Base-by-base conservation (phyloP, 148 eudicot species). In the Silene conica region DNA sequence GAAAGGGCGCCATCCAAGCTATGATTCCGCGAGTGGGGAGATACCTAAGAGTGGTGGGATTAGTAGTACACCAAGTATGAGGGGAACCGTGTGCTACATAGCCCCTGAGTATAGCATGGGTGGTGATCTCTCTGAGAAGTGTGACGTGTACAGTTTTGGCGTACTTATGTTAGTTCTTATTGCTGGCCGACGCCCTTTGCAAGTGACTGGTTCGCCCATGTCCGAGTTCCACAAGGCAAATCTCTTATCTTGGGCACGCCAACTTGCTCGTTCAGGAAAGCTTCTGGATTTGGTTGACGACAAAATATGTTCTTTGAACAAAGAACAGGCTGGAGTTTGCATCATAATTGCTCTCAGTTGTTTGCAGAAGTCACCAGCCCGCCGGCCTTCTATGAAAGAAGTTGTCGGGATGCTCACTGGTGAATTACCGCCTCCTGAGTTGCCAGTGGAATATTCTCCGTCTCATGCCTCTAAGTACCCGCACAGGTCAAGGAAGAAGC, bases 61-160 rank as follows among this genome's bases (percentile, higher is more conserved):
- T 62, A 91, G 97, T 71, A 94, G 98, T 82, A 94, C 98, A 0
- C 98, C 98, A 0, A 94, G 98, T 76, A 94, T 87, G 92, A 89
- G 96, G 66, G 97, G 98, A 74, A 94, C 98, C 1, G 90, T 94
- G 63, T 94, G 97, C 83, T 94, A 94, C 75, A 76, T 86, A 74
- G 98, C 98, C 26, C 97, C 97, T 0, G 98, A 94, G 79, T 94
- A 89, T 77, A 79, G 90, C 73, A 70, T 79, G 74, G 85, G 92
- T 59, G 88, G 86, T 8, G 96, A 87, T 80, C 79, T 91, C 23
- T 94, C 98, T 0, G 98, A 91, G 69, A 94, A 88, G 52, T 89
- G 98, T 71, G 98, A 93, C 79, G 97, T 93, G 5, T 93, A 93
- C 76, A 93, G 98, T 66, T 93, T 76, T 54, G 98, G 98, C 50